Percentiles rank a stretch among this genome's conserved stretches.
Conservation (phyloP, 805 yeast species). For the Starmera dryadoides region DNA sequence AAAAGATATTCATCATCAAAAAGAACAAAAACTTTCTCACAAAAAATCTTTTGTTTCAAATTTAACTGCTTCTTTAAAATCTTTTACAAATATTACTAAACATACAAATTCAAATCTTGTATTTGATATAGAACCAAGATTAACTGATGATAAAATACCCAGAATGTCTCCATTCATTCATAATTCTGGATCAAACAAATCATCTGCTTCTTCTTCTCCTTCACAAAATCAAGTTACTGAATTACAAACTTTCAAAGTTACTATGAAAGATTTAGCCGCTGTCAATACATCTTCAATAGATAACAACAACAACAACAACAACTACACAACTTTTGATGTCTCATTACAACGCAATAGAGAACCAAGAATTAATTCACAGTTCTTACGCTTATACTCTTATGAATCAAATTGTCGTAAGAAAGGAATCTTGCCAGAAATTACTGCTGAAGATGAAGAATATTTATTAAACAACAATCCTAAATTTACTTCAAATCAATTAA, state of each 20-base stretch:
- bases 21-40: not conserved
- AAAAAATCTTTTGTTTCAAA: slow-evolving; percentile 16
- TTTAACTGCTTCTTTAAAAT: slow-evolving; percentile 12
- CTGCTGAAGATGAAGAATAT: slow-evolving; percentile 25
- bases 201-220: not conserved
- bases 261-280: slow-evolving; percentile 8
- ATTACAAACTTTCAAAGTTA: slow-evolving; percentile 18
- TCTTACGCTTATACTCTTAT: slow-evolving; percentile 41
- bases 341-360: slow-evolving; percentile 28
- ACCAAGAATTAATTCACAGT: slow-evolving; percentile 41
- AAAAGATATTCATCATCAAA: not conserved
- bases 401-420: slow-evolving; percentile 35
- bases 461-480: slow-evolving; percentile 14
- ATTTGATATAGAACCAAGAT: slow-evolving; percentile 19
- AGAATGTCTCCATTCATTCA: slow-evolving; percentile 6
- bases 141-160: slow-evolving; percentile 16
- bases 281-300: slow-evolving; percentile 1
- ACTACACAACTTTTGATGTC: not conserved
- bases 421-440: slow-evolving; percentile 24
- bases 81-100: slow-evolving; percentile 10
- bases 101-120: slow-evolving; percentile 10
- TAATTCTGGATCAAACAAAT: not conserved
- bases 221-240: slow-evolving; percentile 9
- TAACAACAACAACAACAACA: slow-evolving; percentile 1
- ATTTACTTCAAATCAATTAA: not conserved